phyloP scores from a whole-genome alignment of 148 eudicot genomes.

The Amaranthus cruentus region DNA sequence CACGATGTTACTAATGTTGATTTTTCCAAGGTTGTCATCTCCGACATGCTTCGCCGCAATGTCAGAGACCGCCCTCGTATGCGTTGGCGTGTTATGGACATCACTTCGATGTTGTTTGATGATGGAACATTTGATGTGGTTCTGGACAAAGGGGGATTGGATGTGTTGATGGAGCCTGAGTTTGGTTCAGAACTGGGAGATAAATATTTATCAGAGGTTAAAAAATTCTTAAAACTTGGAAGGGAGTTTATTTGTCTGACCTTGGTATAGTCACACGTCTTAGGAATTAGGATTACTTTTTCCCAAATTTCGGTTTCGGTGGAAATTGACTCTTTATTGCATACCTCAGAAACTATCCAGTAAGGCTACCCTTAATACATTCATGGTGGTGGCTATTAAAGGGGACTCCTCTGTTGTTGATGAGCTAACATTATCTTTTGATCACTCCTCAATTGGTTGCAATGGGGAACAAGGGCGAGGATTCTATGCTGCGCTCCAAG shows the following conservation, averaged over 20 bases:
- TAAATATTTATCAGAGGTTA: conserved; percentile 88
- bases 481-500: conserved; percentile 58
- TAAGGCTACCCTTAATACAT: conserved; percentile 55
- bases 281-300: conserved; percentile 90
- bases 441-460: conserved; percentile 33
- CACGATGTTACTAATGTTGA: conserved; percentile 65
- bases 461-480: conserved; percentile 60
- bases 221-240: conserved; percentile 65
- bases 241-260: conserved; percentile 90
- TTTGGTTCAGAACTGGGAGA: conserved; percentile 67
- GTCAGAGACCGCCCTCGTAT: conserved; percentile 63
- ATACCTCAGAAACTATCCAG: conserved; percentile 50
- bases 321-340: conserved; percentile 69
- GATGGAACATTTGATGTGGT: conserved; percentile 62
- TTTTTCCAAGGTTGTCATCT: conserved; percentile 87
- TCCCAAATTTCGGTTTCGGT: conserved; percentile 80
- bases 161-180: conserved; percentile 96
- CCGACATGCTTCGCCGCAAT: conserved; percentile 81
- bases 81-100: conserved; percentile 99
- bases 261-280: conserved; percentile 82
- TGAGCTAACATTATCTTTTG: conserved; percentile 44
- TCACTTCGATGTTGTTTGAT: conserved; percentile 73
- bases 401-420: conserved; percentile 37
- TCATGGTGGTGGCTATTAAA: conserved; percentile 77
- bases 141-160: conserved; percentile 92